These are phyloP conservation scores for Geranium incanum DNA, from an alignment of 441 rosid genomes.

Conservation along the genomic window DNA sequence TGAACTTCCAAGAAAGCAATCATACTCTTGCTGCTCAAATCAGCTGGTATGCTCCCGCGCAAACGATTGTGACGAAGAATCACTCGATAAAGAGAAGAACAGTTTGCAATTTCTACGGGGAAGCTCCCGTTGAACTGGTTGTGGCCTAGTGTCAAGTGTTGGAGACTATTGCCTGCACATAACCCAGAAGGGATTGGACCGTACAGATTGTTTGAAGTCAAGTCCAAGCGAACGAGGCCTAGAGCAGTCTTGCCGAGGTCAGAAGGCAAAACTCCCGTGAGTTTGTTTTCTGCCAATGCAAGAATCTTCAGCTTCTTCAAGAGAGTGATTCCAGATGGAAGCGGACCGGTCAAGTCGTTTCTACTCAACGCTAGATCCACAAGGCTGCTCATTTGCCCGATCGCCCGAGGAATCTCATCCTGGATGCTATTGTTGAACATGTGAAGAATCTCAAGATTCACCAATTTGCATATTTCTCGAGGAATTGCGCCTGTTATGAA, in stretches of 20 bases:
- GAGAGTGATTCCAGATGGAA: slow-evolving; percentile 26
- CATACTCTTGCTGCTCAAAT: slow-evolving; percentile 20
- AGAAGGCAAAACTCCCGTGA: slow-evolving; percentile 29
- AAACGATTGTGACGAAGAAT: slow-evolving; percentile 29
- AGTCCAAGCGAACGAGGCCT: slow-evolving; percentile 24
- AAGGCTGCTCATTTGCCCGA: slow-evolving; percentile 25
- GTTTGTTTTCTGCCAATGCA: slow-evolving; percentile 33
- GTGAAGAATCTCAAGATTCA: slow-evolving; percentile 26
- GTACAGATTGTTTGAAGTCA: slow-evolving; percentile 31
- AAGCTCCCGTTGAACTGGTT: slow-evolving; percentile 32
- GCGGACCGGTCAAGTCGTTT: slow-evolving; percentile 32
- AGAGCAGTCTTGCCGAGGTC: slow-evolving; percentile 30
- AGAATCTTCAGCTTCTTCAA: slow-evolving; percentile 31
- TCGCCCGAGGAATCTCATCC: slow-evolving; percentile 28
- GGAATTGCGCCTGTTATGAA: slow-evolving; percentile 28
- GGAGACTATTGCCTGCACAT: slow-evolving; percentile 29
- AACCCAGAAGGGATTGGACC: slow-evolving; percentile 32
- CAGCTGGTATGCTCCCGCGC: slow-evolving; percentile 25
- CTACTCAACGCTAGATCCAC: slow-evolving; percentile 29
- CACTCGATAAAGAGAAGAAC: slow-evolving; percentile 29
- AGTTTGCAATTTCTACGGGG: slow-evolving; percentile 27
- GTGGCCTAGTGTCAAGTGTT: slow-evolving; percentile 29
- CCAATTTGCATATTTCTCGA: slow-evolving; percentile 23
- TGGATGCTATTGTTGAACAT: slow-evolving; percentile 28
- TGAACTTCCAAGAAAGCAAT: slow-evolving; percentile 22